These are phyloP conservation scores for Pseudogymnoascus sp. DNA, from an alignment of 2,329 filamentous ascomycete species.

Conservation along the genomic window DNA sequence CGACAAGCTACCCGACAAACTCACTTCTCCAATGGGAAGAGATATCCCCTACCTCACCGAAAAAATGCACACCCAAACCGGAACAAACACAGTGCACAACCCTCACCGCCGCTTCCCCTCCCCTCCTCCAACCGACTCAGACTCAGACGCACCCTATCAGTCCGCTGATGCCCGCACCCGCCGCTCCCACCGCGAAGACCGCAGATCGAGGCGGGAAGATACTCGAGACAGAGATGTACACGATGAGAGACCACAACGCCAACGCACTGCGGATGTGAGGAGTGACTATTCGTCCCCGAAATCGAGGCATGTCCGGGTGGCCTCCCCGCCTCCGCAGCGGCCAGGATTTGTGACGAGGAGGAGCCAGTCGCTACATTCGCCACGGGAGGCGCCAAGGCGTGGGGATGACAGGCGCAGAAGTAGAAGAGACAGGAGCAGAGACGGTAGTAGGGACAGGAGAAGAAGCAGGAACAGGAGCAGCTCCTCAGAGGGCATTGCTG, in stretches of 20 bases:
- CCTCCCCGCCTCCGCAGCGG: neutral
- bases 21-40: neutral
- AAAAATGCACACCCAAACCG: neutral
- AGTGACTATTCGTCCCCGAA: neutral
- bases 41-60: neutral
- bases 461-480: neutral
- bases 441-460: neutral
- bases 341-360: neutral
- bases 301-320: neutral
- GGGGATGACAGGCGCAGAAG: neutral
- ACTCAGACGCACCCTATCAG: neutral
- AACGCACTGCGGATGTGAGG: neutral
- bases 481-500: neutral
- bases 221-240: neutral
- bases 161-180: neutral
- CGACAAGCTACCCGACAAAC: neutral
- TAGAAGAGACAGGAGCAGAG: neutral
- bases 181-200: neutral
- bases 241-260: neutral
- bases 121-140: neutral
- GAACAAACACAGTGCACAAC: neutral
- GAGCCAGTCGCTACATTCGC: neutral
- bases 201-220: neutral
- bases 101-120: neutral
- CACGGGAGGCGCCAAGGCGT: neutral